Evolutionary conservation across 2,329 filamentous ascomycete species (phyloP).

Genomic region (Pseudopyrenochaeta lycopersici): DNA sequence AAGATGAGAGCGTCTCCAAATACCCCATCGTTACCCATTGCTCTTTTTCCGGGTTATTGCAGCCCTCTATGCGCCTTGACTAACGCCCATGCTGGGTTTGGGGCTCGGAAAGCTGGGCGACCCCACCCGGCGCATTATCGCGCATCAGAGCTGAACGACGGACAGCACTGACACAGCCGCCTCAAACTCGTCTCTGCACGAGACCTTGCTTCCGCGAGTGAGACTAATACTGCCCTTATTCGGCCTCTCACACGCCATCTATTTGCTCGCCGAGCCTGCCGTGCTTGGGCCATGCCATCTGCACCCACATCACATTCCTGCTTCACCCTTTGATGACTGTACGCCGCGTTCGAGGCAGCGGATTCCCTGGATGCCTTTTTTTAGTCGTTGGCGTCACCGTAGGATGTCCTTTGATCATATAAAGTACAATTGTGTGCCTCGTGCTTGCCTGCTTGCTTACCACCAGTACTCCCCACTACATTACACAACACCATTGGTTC

Average conservation of each 20-base stretch:
- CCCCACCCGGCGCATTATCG: constrained; percentile 22
- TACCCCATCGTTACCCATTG: background rate
- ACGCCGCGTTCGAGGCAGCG: constrained; percentile 6
- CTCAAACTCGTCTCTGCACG: constrained; percentile 26
- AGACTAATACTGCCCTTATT: constrained; percentile 6
- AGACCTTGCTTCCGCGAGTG: constrained; percentile 14
- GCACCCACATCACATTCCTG: constrained; percentile 16
- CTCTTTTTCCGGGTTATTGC: background rate
- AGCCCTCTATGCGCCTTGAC: background rate
- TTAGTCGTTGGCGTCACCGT: constrained; percentile 23
- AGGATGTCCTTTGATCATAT: constrained; percentile 29
- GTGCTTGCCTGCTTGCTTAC: constrained; percentile 25
- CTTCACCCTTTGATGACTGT: constrained; percentile 34
- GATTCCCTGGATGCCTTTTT: constrained; percentile 11
- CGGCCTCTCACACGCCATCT: constrained; percentile 6
- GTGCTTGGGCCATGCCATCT: constrained; percentile 11
- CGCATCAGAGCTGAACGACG: constrained; percentile 11
- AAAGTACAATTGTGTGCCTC: constrained; percentile 32
- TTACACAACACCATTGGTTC: background rate
- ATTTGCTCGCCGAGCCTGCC: constrained; percentile 13
- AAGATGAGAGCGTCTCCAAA: background rate
- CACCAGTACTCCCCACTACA: constrained; percentile 17
- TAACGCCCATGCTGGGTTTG: background rate
- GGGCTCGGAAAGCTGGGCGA: background rate
- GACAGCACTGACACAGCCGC: constrained; percentile 18